Percentiles rank a stretch among this genome's conserved stretches.
Conservation (phyloP, 139 green algal genomes). For the Astrephomene gubernaculifera region DNA sequence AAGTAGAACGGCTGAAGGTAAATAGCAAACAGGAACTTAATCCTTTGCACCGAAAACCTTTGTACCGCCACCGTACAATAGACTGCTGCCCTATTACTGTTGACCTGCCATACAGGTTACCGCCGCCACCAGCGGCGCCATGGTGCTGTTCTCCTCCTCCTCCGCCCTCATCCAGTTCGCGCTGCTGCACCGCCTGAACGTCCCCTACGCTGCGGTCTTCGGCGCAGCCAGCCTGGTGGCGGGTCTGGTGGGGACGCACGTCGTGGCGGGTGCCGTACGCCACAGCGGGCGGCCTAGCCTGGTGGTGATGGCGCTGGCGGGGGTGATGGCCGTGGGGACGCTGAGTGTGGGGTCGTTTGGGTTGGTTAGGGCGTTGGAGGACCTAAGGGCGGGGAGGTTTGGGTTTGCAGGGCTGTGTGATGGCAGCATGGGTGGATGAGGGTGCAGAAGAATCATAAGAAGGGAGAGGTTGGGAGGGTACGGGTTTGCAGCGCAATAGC, state of each 20-base stretch:
- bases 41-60: too few species aligned
- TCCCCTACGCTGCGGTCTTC: slow-evolving; percentile 36
- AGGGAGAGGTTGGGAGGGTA: too few species aligned
- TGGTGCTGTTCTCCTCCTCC: slow-evolving; percentile 71
- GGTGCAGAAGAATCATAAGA: too few species aligned
- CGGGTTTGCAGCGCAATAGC: too few species aligned
- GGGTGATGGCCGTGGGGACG: slow-evolving; percentile 37
- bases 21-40: too few species aligned
- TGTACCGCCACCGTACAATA: too few species aligned
- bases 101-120: slow-evolving; percentile 41
- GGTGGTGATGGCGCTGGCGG: slow-evolving; percentile 48
- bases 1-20: too few species aligned
- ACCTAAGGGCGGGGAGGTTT: background rate
- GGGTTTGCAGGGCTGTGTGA: background rate
- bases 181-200: slow-evolving; percentile 56
- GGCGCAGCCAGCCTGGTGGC: slow-evolving; percentile 13
- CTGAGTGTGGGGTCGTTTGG: slow-evolving; percentile 44
- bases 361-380: background rate
- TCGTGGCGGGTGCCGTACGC: background rate
- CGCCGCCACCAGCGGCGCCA: slow-evolving; percentile 55
- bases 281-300: slow-evolving; percentile 33
- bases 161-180: slow-evolving; percentile 68
- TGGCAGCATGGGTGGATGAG: too few species aligned
- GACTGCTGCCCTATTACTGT: background rate
- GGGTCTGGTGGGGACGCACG: slow-evolving; percentile 11